These are phyloP conservation scores for Sporothrix variecibatus DNA, from an alignment of 2,329 filamentous ascomycete genomes.

Conservation along the genomic window DNA sequence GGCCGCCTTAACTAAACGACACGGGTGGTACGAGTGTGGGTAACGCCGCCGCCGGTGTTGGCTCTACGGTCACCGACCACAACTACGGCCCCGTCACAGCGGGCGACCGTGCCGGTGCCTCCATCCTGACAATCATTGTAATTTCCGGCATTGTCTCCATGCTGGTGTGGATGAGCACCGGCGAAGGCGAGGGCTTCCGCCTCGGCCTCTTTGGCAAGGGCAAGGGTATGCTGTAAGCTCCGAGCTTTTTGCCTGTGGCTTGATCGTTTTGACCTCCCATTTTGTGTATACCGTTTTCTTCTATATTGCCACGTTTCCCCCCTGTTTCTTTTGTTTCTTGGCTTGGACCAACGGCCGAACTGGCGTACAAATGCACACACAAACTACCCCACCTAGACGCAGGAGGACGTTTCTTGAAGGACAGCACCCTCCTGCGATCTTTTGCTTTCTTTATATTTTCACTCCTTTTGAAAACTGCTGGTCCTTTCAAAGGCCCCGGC, in stretches of 20 bases:
- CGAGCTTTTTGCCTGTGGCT: background rate
- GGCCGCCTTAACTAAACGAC: conserved; percentile 41
- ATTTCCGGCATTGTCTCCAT: conserved; percentile 40
- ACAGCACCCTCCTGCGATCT: background rate
- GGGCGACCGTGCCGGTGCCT: conserved; percentile 45
- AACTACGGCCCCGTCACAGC: conserved; percentile 32
- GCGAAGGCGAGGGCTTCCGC: conserved; percentile 30
- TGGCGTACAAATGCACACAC: conserved; percentile 2
- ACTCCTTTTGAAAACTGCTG: conserved; percentile 3
- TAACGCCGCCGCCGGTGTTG: conserved; percentile 37
- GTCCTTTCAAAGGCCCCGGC: conserved; percentile 7
- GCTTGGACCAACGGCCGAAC: background rate
- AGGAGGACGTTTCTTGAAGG: background rate
- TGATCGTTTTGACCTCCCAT: background rate
- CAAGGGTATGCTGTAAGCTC: conserved; percentile 27
- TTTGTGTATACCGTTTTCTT: conserved; percentile 6
- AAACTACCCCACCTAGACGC: background rate
- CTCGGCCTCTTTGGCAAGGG: conserved; percentile 25
- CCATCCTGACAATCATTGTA: conserved; percentile 43
- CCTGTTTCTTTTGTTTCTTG: background rate
- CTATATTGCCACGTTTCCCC: background rate
- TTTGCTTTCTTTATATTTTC: background rate
- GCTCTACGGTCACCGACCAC: conserved; percentile 1
- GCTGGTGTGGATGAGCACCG: conserved; percentile 42
- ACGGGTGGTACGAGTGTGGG: conserved; percentile 48